phyloP scores from a whole-genome alignment of 352 stramenopile species.

The Pythium periplocum region DNA sequence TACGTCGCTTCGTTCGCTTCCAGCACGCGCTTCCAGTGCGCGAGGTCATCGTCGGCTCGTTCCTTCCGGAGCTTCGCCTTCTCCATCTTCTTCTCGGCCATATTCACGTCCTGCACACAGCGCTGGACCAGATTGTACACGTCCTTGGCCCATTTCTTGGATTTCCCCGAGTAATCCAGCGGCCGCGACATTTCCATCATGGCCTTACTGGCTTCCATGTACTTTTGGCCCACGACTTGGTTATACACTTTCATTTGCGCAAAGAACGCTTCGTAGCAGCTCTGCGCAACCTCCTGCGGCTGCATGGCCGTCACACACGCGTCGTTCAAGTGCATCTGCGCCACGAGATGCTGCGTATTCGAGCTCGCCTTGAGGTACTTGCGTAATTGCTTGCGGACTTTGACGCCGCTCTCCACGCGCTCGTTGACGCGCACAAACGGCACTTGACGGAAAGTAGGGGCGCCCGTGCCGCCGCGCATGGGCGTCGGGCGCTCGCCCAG shows the following conservation, averaged over 20 bases:
- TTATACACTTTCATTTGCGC: conserved; percentile 76
- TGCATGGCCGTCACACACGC: conserved; percentile 69
- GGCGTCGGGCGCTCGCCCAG: conserved; percentile 66
- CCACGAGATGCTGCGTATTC: conserved; percentile 71
- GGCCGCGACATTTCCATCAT: conserved; percentile 73
- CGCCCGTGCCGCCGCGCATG: conserved; percentile 40
- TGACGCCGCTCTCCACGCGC: conserved; percentile 75
- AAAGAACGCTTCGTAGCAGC: conserved; percentile 76
- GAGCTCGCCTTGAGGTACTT: conserved; percentile 82
- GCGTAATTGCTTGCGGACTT: conserved; percentile 75
- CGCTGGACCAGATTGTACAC: conserved; percentile 78
- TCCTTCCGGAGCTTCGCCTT: conserved; percentile 56
- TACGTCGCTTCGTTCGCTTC: conserved; percentile 80
- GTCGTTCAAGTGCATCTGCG: conserved; percentile 76
- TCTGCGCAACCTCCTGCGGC: conserved; percentile 76
- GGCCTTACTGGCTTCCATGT: conserved; percentile 70
- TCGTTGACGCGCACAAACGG: conserved; percentile 76
- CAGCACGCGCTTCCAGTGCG: conserved; percentile 71
- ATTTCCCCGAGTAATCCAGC: conserved; percentile 69
- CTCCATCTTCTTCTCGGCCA: conserved; percentile 77
- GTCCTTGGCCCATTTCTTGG: conserved; percentile 68
- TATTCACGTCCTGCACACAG: conserved; percentile 62
- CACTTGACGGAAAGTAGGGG: conserved; percentile 67
- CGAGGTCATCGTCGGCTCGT: conserved; percentile 57
- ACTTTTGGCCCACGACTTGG: conserved; percentile 67